phyloP scores from a whole-genome alignment of 129 eudicot species.

The Flaveria bidentis region DNA sequence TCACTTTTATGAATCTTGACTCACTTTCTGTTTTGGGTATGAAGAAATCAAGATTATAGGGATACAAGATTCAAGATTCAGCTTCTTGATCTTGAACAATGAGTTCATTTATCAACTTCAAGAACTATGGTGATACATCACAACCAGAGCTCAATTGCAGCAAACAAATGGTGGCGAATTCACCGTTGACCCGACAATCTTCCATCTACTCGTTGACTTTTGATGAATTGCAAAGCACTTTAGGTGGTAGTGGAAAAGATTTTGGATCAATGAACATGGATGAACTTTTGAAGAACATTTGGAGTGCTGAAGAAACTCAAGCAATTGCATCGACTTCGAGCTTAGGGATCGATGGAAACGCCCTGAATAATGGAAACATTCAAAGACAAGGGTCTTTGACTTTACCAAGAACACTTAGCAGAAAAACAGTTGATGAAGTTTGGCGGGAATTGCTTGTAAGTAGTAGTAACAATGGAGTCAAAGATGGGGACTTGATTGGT shows the following conservation, averaged over 20 bases:
- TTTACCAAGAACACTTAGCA: conserved; percentile 83
- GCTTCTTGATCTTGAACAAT: conserved; percentile 28
- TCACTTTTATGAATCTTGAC: conserved; percentile 17
- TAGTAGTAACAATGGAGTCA: conserved; percentile 36
- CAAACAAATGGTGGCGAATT: conserved; percentile 43
- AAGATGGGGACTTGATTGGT: conserved; percentile 43
- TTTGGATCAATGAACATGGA: conserved; percentile 97
- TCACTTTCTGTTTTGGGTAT: conserved; percentile 22
- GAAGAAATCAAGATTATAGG: conserved; percentile 32
- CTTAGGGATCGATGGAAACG: conserved; percentile 40
- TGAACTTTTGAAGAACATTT: conserved; percentile 75
- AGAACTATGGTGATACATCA: conserved; percentile 53
- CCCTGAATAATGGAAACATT: conserved; percentile 22
- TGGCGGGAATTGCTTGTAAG: conserved; percentile 69
- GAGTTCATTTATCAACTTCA: conserved; percentile 75
- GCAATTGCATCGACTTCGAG: conserved; percentile 44
- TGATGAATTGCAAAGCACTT: conserved; percentile 75
- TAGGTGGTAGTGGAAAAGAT: conserved; percentile 73
- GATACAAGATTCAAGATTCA: not conserved
- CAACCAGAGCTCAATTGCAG: conserved; percentile 45
- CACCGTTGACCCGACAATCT: conserved; percentile 59
- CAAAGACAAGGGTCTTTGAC: conserved; percentile 82
- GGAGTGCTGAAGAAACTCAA: conserved; percentile 86
- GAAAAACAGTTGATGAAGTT: conserved; percentile 88
- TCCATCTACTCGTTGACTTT: conserved; percentile 78